phyloP scores from a whole-genome alignment of 768 basidiomycete species.

The Trametes meyenii region DNA sequence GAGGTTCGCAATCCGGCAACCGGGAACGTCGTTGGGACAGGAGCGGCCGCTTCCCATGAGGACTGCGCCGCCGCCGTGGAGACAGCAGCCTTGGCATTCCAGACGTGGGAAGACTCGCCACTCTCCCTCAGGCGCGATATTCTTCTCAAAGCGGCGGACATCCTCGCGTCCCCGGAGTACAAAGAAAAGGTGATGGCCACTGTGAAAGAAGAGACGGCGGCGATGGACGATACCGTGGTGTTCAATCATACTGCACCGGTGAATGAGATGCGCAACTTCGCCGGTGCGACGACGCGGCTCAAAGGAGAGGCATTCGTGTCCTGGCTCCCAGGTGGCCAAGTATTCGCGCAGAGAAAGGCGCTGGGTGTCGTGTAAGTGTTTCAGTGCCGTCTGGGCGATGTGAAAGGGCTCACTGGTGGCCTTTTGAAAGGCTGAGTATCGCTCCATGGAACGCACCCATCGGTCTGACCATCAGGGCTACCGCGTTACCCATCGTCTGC shows the following conservation, averaged over 20 bases:
- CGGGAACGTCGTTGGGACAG: slow-evolving; percentile 44
- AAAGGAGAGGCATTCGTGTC: slow-evolving; percentile 50
- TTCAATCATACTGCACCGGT: slow-evolving; percentile 32
- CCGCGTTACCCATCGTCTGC: slow-evolving; percentile 51
- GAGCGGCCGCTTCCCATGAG: slow-evolving; percentile 45
- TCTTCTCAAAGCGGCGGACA: slow-evolving; percentile 51
- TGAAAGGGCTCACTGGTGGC: background rate
- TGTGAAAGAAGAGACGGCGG: slow-evolving; percentile 44
- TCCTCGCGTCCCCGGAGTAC: slow-evolving; percentile 47
- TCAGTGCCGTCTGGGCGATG: background rate
- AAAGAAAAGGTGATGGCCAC: slow-evolving; percentile 37
- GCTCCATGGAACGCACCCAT: slow-evolving; percentile 61
- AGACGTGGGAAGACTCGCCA: slow-evolving; percentile 47
- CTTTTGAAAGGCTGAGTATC: slow-evolving; percentile 35
- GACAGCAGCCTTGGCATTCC: slow-evolving; percentile 49
- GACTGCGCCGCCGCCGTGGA: slow-evolving; percentile 43
- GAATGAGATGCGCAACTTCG: slow-evolving; percentile 31
- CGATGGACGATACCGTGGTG: slow-evolving; percentile 27
- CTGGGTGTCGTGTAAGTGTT: slow-evolving; percentile 53
- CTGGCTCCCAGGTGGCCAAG: slow-evolving; percentile 45
- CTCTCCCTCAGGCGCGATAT: slow-evolving; percentile 44
- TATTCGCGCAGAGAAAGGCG: slow-evolving; percentile 49
- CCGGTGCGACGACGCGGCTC: slow-evolving; percentile 38
- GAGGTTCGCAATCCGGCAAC: slow-evolving; percentile 49
- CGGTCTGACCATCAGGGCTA: slow-evolving; percentile 46